Evolutionary conservation across 257 asterid genomes (phyloP).

Genomic region (Pogostemon cablin): DNA sequence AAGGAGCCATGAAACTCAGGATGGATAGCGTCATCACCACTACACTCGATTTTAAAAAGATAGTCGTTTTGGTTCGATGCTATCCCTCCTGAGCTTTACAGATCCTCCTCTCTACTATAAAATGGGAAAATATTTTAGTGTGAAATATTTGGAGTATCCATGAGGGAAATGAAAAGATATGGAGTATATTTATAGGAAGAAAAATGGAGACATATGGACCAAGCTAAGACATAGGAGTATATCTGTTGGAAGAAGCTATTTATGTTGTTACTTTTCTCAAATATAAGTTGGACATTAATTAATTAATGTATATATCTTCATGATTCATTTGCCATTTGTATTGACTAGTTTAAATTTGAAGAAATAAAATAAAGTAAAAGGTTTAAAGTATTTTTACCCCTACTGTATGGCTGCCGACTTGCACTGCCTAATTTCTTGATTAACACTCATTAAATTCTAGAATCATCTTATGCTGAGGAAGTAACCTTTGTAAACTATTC

Average conservation of each 20-base stretch:
- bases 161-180: slow-evolving; percentile 29
- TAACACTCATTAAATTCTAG: slow-evolving; percentile 24
- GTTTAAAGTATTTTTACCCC: not conserved
- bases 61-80: slow-evolving; percentile 46
- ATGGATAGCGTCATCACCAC: slow-evolving; percentile 74
- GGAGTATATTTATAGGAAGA: slow-evolving; percentile 46
- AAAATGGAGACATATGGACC: slow-evolving; percentile 33
- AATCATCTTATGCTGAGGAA: not conserved
- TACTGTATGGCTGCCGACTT: slow-evolving; percentile 23
- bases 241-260: slow-evolving; percentile 26
- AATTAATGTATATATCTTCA: not conserved
- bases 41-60: not conserved
- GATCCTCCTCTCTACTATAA: slow-evolving; percentile 48
- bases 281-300: slow-evolving; percentile 6
- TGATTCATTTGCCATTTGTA: slow-evolving; percentile 15
- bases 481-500: too few species aligned
- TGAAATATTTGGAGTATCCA: not conserved
- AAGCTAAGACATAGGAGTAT: slow-evolving; percentile 21
- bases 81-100: slow-evolving; percentile 97
- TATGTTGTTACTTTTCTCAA: slow-evolving; percentile 7
- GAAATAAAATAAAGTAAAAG: not conserved
- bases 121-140: too few species aligned
- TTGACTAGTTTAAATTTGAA: not conserved
- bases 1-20: slow-evolving; percentile 84
- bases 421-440: slow-evolving; percentile 22